Conservation (phyloP, 805 yeast species). For the Metschnikowia kunwiensis region DNA sequence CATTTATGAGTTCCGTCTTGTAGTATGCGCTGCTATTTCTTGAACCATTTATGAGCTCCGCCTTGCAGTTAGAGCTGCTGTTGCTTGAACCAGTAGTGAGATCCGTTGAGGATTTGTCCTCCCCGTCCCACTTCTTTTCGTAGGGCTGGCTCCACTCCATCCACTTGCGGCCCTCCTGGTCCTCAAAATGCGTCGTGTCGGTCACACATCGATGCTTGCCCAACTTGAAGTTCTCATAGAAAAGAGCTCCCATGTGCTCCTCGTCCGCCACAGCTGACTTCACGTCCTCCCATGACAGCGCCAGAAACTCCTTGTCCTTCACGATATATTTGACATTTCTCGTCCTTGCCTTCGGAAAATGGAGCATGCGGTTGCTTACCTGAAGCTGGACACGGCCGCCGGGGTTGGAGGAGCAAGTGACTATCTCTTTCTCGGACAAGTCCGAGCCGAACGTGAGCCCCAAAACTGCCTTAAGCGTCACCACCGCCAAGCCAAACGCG, state of each 20-base stretch:
- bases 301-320: constrained; percentile 2
- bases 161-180: constrained; percentile 10
- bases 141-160: constrained; percentile 11
- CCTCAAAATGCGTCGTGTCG: constrained; percentile 12
- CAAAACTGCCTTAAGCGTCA: constrained; percentile 7
- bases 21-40: too few relatives aligned
- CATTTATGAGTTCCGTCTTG: too few relatives aligned
- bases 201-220: constrained; percentile 19
- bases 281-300: constrained; percentile 12
- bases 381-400: constrained; percentile 19
- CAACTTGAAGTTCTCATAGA: constrained; percentile 11
- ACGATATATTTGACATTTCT: constrained; percentile 8
- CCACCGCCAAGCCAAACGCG: constrained; percentile 4
- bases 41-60: too few relatives aligned
- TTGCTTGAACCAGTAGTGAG: too few relatives aligned
- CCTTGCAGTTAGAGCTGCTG: too few relatives aligned
- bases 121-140: neutral
- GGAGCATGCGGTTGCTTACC: constrained; percentile 16
- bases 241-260: constrained; percentile 13
- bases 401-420: constrained; percentile 16
- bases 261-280: constrained; percentile 11
- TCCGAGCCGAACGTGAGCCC: constrained; percentile 6
- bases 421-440: constrained; percentile 11
- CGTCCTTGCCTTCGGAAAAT: constrained; percentile 16
- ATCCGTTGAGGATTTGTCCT: too few relatives aligned